Evolutionary conservation across 768 basidiomycete genomes (phyloP).

Genomic region (Mycena venus): DNA sequence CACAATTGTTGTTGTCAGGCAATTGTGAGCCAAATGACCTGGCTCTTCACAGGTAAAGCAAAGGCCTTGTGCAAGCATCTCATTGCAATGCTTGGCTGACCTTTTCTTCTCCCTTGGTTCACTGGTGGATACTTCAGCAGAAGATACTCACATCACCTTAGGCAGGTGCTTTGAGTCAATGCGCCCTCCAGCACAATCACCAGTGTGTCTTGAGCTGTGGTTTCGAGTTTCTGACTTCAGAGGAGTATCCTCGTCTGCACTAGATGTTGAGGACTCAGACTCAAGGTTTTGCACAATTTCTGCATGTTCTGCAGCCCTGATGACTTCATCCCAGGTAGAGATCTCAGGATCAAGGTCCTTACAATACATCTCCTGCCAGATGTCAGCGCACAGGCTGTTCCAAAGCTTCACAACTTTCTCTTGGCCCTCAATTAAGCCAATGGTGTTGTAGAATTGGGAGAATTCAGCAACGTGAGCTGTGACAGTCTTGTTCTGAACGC

Average conservation of each 20-base stretch:
- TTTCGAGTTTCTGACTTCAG: not conserved
- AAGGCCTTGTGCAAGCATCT: too few species aligned
- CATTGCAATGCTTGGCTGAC: conserved; percentile 37
- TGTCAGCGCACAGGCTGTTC: too few species aligned
- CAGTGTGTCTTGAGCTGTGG: not conserved
- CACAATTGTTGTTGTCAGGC: too few species aligned
- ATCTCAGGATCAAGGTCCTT: conserved; percentile 35
- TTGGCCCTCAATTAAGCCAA: too few species aligned
- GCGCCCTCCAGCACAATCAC: not conserved
- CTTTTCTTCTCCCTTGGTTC: not conserved
- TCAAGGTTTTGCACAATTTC: conserved; percentile 16
- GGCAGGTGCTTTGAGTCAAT: not conserved
- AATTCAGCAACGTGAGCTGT: conserved; percentile 40
- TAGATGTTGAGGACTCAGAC: not conserved
- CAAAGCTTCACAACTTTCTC: too few species aligned
- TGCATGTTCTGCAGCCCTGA: too few species aligned
- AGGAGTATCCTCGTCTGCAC: not conserved
- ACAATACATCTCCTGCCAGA: too few species aligned
- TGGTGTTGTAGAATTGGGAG: too few species aligned
- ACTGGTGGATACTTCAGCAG: not conserved
- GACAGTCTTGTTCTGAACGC: conserved; percentile 23
- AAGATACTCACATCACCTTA: not conserved
- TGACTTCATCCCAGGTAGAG: too few species aligned
- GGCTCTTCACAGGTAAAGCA: too few species aligned
- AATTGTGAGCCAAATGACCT: too few species aligned